Evolutionary conservation across 2,329 filamentous ascomycete species (phyloP), one percentile per base, ranked within the genome.

Genomic region (Triangularia verruculosa): DNA sequence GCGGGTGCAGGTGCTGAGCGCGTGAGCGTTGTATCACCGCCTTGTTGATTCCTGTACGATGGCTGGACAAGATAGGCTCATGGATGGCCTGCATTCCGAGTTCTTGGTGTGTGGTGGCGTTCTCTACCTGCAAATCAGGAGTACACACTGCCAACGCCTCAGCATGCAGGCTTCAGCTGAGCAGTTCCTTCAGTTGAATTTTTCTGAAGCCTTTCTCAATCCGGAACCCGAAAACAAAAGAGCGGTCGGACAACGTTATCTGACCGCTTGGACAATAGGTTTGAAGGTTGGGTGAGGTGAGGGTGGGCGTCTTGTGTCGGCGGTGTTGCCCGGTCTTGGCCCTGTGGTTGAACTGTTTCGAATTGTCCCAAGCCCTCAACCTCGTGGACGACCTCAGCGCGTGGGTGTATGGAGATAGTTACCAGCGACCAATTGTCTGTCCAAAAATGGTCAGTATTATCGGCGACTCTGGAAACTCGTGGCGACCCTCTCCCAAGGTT

Each of bases 291-390:
- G 13, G n/a, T 30, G 27, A 20, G 15, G 11, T 51, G 24, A 5
- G 47, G 34, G 32, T 32, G 56, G 34, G 22, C 9, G 56, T 58
- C 56, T 43, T 25, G 34, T 22, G 47, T 43, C 17, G 12, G 39
- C 20, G 34, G 30, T 47, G 56, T 12, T 22, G 24, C 12, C 27
- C 30, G 32, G 22, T 15, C 20, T 32, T 52, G 34, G 20, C 34
- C 22, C 13, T 30, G 20, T 58, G 13, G 57, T 28, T 30, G 20
- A n/a, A 59, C 39, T 43, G 57, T 59, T 59, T 59, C 57, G 34
- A 30, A 30, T 51, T 51, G 57, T 59, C 47, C 34, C 57, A 59
- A 52, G 25, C 39, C 39, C 39, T 47, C 39, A 47, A 47, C 39
- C 39, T 47, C n/a, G 39, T 57, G 28, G 30, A 47, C 39, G 32